Evolutionary conservation across 2,329 filamentous ascomycete species (phyloP), one percentile per base, ranked within the genome.

Genomic region (Penicillium sp.): DNA sequence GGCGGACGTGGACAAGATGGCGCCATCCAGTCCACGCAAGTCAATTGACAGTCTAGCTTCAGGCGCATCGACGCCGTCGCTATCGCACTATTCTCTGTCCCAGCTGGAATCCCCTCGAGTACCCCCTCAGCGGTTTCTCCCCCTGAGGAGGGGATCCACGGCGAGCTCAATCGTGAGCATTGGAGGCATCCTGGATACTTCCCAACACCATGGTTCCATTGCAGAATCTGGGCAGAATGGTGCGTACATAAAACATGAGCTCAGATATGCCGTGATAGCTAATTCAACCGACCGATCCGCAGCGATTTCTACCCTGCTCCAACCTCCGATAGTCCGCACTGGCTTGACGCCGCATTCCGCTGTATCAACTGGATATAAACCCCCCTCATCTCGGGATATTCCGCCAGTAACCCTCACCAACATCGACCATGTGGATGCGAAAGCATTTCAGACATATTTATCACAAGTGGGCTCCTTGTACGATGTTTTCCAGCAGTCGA

Each of bases 301-400:
- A 91, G 90, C 95, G 61, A 98, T 98, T 68, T 96, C 93, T 9
- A 96, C 92, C 1, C 83, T 98, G n/a, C 84, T 98, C 4, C 91
- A 96, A 71, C 89, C 92, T 31, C 91, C 94, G 3, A 96, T 96
- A 66, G 87, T 96, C 58, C 87, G 94, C 64, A 96, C 93, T 2
- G 93, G 94, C 57, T 84, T 96, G 51, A 82, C 92, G 55, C 90
- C 93, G 22, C 89, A 96, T 74, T 89, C 89, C 0, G 82, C 88
- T 2, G 87, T 73, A 33, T 64, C 90, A 1, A 89, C 86, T 68
- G 82, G 88, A 14, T 91, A 95, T 70, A 94, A 89, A 67, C 88
- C 91, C 14, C 94, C 94, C 0, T 96, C 92, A 1, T 83, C 90
- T 18, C 87, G 87, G 74, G 94, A 99, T 72, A 99, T 99, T 39